Conservation (phyloP, 140 eudicot genomes). For the Stevia rebaudiana region DNA sequence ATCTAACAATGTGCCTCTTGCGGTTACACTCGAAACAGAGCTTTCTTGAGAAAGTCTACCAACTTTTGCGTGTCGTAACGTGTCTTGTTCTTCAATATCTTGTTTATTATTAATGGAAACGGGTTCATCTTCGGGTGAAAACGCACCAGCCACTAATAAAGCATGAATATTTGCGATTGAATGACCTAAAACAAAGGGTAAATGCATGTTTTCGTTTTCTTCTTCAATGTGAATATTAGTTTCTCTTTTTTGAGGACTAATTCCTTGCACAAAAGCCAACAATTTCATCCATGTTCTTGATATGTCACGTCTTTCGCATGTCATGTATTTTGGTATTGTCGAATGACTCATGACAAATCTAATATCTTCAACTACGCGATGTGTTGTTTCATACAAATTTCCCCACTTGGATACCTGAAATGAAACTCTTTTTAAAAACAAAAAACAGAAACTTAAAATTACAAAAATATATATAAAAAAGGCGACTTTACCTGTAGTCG, state of each 20-base stretch:
- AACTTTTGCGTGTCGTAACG: conserved; percentile 76
- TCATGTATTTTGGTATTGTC: conserved; percentile 63
- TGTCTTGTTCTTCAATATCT: conserved; percentile 65
- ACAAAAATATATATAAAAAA: neutral
- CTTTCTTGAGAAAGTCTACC: conserved; percentile 92
- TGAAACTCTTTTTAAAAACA: neutral
- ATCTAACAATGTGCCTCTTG: conserved; percentile 35
- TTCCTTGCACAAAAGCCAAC: conserved; percentile 86
- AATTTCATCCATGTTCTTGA: conserved; percentile 78
- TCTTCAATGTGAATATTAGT: conserved; percentile 81
- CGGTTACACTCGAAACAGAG: conserved; percentile 54
- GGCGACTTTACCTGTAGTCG: conserved; percentile 58
- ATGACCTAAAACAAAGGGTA: conserved; percentile 76
- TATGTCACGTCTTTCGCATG: conserved; percentile 57
- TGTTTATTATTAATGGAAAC: conserved; percentile 25
- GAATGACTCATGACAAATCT: conserved; percentile 91
- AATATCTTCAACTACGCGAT: conserved; percentile 86
- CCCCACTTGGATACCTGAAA: conserved; percentile 75
- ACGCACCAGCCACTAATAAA: conserved; percentile 81
- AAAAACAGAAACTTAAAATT: neutral
- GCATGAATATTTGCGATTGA: conserved; percentile 71
- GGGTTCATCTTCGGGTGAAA: conserved; percentile 51
- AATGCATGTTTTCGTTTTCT: conserved; percentile 70
- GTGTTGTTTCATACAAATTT: conserved; percentile 70
- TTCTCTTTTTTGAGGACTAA: conserved; percentile 94